Conservation (phyloP, 345 rosid genomes). For the Ceriops tagal region DNA sequence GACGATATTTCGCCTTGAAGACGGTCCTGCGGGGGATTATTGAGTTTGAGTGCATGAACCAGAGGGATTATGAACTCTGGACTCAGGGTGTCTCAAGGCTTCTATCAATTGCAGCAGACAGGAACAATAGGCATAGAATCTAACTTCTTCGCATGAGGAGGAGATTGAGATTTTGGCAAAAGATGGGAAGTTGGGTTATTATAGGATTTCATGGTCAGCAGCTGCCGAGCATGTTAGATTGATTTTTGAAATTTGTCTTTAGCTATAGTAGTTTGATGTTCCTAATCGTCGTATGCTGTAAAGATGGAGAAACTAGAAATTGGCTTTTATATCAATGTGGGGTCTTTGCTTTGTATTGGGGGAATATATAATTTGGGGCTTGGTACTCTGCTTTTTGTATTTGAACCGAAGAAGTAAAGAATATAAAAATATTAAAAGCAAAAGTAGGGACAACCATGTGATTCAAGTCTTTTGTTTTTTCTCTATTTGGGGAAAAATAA, state of each 20-base stretch:
- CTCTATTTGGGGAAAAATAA: slow-evolving; percentile 1
- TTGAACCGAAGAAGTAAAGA: not conserved
- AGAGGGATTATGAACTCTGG: slow-evolving; percentile 86
- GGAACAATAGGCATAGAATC: slow-evolving; percentile 39
- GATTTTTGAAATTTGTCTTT: not conserved
- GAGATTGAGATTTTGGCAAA: too few relatives aligned
- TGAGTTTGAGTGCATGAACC: slow-evolving; percentile 36
- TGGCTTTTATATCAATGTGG: not conserved
- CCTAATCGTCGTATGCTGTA: not conserved
- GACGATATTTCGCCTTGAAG: slow-evolving; percentile 19
- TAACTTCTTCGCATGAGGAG: not conserved
- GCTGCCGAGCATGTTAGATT: not conserved
- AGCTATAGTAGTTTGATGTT: not conserved
- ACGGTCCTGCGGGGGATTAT: slow-evolving; percentile 2
- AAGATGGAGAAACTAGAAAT: not conserved
- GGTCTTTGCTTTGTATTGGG: too few relatives aligned
- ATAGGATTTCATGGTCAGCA: too few relatives aligned
- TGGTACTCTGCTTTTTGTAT: not conserved
- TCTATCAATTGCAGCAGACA: slow-evolving; percentile 61
- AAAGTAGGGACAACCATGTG: slow-evolving; percentile 12
- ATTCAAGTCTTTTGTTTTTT: not conserved
- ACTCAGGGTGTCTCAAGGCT: slow-evolving; percentile 92
- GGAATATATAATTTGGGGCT: not conserved
- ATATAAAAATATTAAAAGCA: not conserved
- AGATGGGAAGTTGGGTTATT: too few relatives aligned